Conservation (phyloP, 2,329 filamentous ascomycete genomes). For the Cladorrhinum sp. region DNA sequence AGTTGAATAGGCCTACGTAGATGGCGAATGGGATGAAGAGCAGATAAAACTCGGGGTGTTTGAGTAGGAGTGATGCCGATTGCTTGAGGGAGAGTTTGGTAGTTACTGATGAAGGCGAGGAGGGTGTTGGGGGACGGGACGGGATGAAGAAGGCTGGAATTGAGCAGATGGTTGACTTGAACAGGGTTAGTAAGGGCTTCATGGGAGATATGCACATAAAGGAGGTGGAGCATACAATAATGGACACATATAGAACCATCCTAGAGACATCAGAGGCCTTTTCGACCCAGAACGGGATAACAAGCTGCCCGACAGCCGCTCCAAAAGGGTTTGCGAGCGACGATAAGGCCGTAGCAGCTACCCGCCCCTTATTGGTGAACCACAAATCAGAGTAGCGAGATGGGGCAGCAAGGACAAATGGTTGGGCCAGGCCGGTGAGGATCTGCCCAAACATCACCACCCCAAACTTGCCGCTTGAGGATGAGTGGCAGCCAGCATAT, state of each 20-base stretch:
- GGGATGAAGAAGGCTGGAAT: conserved; percentile 82
- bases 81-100: conserved; percentile 51
- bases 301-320: conserved; percentile 81
- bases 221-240: conserved; percentile 61
- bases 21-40: conserved; percentile 75
- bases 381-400: conserved; percentile 90
- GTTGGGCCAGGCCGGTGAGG: conserved; percentile 82
- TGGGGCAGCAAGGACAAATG: conserved; percentile 85
- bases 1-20: conserved; percentile 94
- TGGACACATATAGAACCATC: conserved; percentile 80
- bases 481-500: conserved; percentile 62
- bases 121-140: conserved; percentile 70
- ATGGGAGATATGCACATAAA: conserved; percentile 14
- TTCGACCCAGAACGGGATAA: conserved; percentile 74
- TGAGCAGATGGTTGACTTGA: conserved; percentile 61
- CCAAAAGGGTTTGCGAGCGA: conserved; percentile 88
- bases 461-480: conserved; percentile 62
- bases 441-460: conserved; percentile 89
- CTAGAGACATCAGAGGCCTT: conserved; percentile 64
- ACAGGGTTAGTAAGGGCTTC: too few relatives aligned
- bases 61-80: conserved; percentile 52
- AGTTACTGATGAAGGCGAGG: conserved; percentile 62
- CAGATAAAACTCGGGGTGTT: conserved; percentile 72
- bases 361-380: conserved; percentile 82
- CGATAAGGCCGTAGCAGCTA: conserved; percentile 81